Percentiles rank a stretch among this genome's conserved stretches.
Conservation (phyloP, 2,329 filamentous ascomycete species). For the Aspergillus flavus region DNA sequence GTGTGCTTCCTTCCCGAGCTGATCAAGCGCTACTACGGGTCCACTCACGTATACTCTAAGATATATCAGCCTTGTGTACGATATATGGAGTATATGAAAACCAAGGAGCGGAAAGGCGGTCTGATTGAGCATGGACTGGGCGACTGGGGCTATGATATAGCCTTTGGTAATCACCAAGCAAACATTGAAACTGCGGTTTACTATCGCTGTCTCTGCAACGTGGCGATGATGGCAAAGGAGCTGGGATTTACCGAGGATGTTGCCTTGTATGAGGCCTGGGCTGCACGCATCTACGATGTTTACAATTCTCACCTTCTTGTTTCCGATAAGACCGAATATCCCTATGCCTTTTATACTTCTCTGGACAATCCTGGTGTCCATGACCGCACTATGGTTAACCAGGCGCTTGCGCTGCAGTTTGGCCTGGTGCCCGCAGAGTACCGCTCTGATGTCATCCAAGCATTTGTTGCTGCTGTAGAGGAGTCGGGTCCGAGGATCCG, state of each 20-base stretch:
- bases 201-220: constrained; percentile 26
- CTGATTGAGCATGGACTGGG: constrained; percentile 28
- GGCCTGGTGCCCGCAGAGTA: constrained; percentile 19
- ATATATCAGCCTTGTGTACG: constrained; percentile 24
- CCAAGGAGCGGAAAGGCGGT: constrained; percentile 25
- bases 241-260: constrained; percentile 21
- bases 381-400: constrained; percentile 24
- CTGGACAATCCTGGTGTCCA: constrained; percentile 21
- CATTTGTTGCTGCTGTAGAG: constrained; percentile 22
- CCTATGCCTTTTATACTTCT: constrained; percentile 26
- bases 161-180: constrained; percentile 29
- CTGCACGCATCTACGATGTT: constrained; percentile 19
- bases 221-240: constrained; percentile 27
- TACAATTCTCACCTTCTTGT: constrained; percentile 28
- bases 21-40: constrained; percentile 24
- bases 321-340: constrained; percentile 16
- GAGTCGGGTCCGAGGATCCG: constrained; percentile 20
- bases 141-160: constrained; percentile 29
- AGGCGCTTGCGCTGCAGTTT: constrained; percentile 28
- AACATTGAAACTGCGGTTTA: constrained; percentile 32
- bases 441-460: constrained; percentile 21
- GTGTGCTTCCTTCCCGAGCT: constrained; percentile 27
- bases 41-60: constrained; percentile 23
- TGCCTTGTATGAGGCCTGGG: constrained; percentile 20
- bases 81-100: constrained; percentile 30